Evolutionary conservation across 2,329 filamentous ascomycete genomes (phyloP).

Genomic region (Aureobasidium melanogenum): DNA sequence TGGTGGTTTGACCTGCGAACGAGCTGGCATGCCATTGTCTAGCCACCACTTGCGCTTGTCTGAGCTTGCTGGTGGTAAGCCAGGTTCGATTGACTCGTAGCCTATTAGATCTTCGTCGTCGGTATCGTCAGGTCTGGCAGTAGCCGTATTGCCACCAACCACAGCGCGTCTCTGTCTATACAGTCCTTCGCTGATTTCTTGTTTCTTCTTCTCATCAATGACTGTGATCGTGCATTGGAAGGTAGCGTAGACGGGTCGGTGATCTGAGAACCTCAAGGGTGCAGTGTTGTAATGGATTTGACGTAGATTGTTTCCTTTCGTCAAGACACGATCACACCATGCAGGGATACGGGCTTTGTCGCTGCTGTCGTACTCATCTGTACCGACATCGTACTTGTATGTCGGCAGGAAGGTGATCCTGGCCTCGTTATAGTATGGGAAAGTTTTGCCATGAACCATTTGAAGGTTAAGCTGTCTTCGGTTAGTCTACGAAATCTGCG

Average conservation of each 20-base stretch:
- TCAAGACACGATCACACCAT: conserved; percentile 90
- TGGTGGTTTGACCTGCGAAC: conserved; percentile 62
- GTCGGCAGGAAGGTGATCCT: conserved; percentile 84
- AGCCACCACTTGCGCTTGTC: conserved; percentile 58
- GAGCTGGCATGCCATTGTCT: conserved; percentile 60
- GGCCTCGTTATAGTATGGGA: conserved; percentile 86
- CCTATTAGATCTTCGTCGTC: conserved; percentile 72
- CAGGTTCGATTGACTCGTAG: conserved; percentile 75
- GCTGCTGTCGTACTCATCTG: conserved; percentile 84
- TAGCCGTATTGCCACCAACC: conserved; percentile 55
- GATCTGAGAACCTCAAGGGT: conserved; percentile 82
- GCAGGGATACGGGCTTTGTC: conserved; percentile 93
- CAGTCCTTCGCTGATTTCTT: conserved; percentile 62
- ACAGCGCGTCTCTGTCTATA: conserved; percentile 61
- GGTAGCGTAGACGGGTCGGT: conserved; percentile 85
- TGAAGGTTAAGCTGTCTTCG: conserved; percentile 65
- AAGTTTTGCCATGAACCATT: conserved; percentile 86
- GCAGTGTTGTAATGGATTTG: conserved; percentile 78
- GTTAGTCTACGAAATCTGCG: background rate
- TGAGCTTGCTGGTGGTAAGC: conserved; percentile 55
- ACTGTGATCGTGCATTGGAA: conserved; percentile 80
- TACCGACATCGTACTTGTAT: conserved; percentile 89
- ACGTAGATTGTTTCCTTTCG: conserved; percentile 73
- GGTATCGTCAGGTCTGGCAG: conserved; percentile 48
- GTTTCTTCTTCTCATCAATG: conserved; percentile 65